phyloP scores from a whole-genome alignment of 2,329 filamentous ascomycete genomes.

The Calonectria hongkongensis region DNA sequence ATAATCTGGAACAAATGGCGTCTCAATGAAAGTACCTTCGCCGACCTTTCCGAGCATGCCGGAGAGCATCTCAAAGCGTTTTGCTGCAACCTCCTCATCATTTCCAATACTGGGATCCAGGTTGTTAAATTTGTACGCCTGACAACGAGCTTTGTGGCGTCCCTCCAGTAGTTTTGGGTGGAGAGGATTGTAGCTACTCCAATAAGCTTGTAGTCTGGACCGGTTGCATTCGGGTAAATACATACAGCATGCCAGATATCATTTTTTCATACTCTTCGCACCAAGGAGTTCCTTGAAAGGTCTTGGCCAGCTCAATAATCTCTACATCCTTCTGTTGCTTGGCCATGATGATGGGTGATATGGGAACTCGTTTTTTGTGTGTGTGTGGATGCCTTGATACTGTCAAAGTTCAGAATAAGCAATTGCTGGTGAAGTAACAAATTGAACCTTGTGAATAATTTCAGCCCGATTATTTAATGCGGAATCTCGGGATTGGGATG shows the following conservation, averaged over 20 bases:
- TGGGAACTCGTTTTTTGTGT: too few relatives aligned
- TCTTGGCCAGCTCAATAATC: conserved; percentile 39
- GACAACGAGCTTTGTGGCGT: conserved; percentile 47
- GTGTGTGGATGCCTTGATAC: background rate
- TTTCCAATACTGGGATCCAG: conserved; percentile 47
- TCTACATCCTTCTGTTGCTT: conserved; percentile 28
- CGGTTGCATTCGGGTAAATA: background rate
- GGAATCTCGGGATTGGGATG: background rate
- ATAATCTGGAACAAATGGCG: conserved; percentile 78
- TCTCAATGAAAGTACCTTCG: conserved; percentile 73
- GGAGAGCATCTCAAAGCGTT: conserved; percentile 35
- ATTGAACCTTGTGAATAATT: background rate
- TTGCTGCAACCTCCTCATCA: conserved; percentile 33
- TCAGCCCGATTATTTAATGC: background rate
- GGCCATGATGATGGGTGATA: conserved; percentile 26
- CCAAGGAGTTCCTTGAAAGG: conserved; percentile 29
- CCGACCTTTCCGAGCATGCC: conserved; percentile 49
- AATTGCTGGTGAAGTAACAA: background rate
- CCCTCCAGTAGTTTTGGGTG: conserved; percentile 44
- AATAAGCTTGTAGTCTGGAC: conserved; percentile 32
- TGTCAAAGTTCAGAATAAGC: background rate
- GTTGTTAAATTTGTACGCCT: conserved; percentile 50
- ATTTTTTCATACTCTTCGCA: conserved; percentile 46
- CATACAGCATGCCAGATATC: conserved; percentile 46
- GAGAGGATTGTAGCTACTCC: conserved; percentile 48